Evolutionary conservation across 1,284 basidiomycete species (phyloP), one percentile per base, ranked within the genome.

Genomic region (Veloporphyrellus conicus): DNA sequence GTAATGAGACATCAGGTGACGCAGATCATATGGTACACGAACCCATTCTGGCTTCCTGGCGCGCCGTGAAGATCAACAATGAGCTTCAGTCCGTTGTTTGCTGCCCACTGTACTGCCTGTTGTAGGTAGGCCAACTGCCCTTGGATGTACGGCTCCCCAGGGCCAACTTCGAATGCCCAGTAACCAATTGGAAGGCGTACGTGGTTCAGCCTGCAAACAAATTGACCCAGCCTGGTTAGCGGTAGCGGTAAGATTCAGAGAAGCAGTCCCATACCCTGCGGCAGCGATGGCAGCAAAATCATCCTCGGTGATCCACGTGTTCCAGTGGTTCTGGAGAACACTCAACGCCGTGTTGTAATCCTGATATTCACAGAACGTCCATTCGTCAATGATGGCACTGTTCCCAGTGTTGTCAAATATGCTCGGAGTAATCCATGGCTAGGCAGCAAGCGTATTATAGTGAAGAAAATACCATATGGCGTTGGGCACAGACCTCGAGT

Each of bases 131-230:
- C 74, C 39, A 85, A 68, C 64, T 90, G 87, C 16, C 91, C 89
- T 71, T 84, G 81, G 54, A 92, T 80, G 69, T 82, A 96, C 0
- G 91, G 92, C 60, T 95, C 91, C 9, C 85, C 90, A 4, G 71
- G 71, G 15, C 78, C 77, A 19, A 89, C 81, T 45, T 93, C 88
- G 56, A 90, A 92, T 1, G 93, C 93, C 93, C 93, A 96, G 66
- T 86, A 92, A 19, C 90, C 90, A 53, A 96, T 88, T 3, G 93
- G 93, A 33, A 96, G 70, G 32, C 93, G 81, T 51, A 93, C 87
- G 64, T 91, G 89, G 64, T 91, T 91, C 44, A 91, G 70, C 9
- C 84, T 87, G 55, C 18, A 35, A 48, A 16, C 18, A 32, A 38
- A 37, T 35, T 6, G 40, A 42, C 32, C n/a, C 10, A 50, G 12